Evolutionary conservation across 2,329 filamentous ascomycete genomes (phyloP).

Genomic region (Mycosphaerelloides madeirae): DNA sequence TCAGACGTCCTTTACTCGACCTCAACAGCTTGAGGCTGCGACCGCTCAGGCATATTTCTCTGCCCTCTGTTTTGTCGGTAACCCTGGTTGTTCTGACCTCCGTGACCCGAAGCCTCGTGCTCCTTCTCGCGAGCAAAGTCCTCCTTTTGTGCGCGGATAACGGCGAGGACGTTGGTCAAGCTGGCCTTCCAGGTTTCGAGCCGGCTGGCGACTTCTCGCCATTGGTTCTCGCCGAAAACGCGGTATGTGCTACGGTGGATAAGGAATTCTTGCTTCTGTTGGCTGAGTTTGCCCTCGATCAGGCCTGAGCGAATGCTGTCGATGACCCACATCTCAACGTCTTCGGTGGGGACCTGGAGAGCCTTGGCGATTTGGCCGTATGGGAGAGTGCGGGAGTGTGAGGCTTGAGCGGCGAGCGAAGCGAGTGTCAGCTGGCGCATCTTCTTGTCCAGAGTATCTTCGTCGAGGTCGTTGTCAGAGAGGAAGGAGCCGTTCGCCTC

Average conservation of each 20-base stretch:
- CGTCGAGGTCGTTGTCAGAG: slow-evolving; percentile 67
- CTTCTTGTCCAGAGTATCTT: slow-evolving; percentile 77
- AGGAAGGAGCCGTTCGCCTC: slow-evolving; percentile 85
- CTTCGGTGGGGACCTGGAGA: slow-evolving; percentile 73
- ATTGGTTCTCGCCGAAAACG: slow-evolving; percentile 96
- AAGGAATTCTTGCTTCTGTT: slow-evolving; percentile 87
- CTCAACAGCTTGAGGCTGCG: slow-evolving; percentile 21
- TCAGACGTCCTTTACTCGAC: slow-evolving; percentile 19
- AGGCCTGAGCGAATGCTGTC: slow-evolving; percentile 94
- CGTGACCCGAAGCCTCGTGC: slow-evolving; percentile 33
- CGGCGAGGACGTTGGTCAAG: slow-evolving; percentile 69
- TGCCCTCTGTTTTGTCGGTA: slow-evolving; percentile 25
- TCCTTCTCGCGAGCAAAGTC: slow-evolving; percentile 73
- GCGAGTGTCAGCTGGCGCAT: slow-evolving; percentile 93
- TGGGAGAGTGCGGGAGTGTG: slow-evolving; percentile 76
- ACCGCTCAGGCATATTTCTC: slow-evolving; percentile 22
- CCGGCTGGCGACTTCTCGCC: slow-evolving; percentile 86
- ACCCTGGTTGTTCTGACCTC: slow-evolving; percentile 9
- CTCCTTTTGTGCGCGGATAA: slow-evolving; percentile 75
- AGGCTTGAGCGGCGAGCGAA: slow-evolving; percentile 74
- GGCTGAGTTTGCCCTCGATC: slow-evolving; percentile 92
- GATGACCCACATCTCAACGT: slow-evolving; percentile 98
- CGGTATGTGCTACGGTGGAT: slow-evolving; percentile 95
- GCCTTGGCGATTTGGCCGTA: slow-evolving; percentile 81
- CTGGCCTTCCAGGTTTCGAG: slow-evolving; percentile 88